A percentile compares a stretch with the other conserved stretches of the same genome.
Evolutionary conservation across 768 basidiomycete species (phyloP).

Genomic region (Zangia roseola): DNA sequence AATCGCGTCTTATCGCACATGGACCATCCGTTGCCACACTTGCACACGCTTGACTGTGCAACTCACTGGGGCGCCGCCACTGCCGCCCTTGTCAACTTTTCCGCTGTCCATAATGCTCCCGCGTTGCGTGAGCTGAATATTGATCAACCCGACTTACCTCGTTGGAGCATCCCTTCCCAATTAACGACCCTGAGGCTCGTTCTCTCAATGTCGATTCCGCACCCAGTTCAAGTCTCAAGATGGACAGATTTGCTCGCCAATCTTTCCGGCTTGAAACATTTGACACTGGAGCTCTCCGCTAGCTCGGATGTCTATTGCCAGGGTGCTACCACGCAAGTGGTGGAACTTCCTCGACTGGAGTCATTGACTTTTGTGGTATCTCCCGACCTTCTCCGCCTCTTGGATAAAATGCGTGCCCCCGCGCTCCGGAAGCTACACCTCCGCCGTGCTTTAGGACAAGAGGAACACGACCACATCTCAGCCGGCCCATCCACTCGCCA

Average conservation of each 20-base stretch:
- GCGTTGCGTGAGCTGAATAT: conserved; percentile 35
- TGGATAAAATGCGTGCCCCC: conserved; percentile 36
- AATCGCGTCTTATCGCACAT: conserved; percentile 41
- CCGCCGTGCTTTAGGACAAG: conserved; percentile 29
- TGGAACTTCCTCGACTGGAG: conserved; percentile 26
- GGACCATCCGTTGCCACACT: conserved; percentile 33
- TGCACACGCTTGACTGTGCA: conserved; percentile 36
- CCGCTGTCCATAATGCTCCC: conserved; percentile 34
- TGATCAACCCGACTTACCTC: conserved; percentile 36
- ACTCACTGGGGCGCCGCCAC: conserved; percentile 28
- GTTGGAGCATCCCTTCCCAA: conserved; percentile 31
- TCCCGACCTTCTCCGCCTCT: conserved; percentile 27
- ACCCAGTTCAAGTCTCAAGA: conserved; percentile 22
- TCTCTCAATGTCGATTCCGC: conserved; percentile 26
- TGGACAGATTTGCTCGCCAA: conserved; percentile 35
- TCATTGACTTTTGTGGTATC: conserved; percentile 31
- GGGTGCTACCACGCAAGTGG: conserved; percentile 5
- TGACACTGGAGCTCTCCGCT: conserved; percentile 42
- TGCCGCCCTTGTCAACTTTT: conserved; percentile 26
- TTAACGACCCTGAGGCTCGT: conserved; percentile 36
- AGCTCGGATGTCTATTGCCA: conserved; percentile 26
- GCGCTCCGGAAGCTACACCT: conserved; percentile 39
- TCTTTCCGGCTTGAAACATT: conserved; percentile 39
- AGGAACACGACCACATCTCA: conserved; percentile 18
- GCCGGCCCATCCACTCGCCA: conserved; percentile 28